Conservation (phyloP, 768 basidiomycete species). For the Lactarius tabidus region DNA sequence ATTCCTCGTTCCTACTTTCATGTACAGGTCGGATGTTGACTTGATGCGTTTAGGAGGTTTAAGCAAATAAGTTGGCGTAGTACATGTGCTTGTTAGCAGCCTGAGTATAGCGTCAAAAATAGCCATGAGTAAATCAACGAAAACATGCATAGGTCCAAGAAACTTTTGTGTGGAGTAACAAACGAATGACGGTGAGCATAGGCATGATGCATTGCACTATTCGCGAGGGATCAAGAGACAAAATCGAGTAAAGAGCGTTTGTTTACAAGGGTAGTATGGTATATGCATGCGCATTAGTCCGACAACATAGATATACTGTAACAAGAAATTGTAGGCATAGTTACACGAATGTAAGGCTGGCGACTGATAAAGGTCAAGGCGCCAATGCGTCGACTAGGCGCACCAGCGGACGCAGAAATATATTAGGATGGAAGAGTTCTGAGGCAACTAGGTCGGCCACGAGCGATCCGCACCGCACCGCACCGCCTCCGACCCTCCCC, state of each 20-base stretch:
- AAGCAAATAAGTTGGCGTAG: not conserved
- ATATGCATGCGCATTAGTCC: not conserved
- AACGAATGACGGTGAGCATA: not conserved
- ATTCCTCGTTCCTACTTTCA: not conserved
- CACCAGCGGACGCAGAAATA: not conserved
- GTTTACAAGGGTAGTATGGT: conserved; percentile 3
- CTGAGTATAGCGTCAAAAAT: not conserved
- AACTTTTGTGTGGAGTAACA: not conserved
- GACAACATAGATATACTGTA: not conserved
- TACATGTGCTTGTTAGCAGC: not conserved
- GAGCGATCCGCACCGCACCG: conserved; percentile 67
- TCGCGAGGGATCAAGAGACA: not conserved
- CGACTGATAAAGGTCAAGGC: not conserved
- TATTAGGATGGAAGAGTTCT: not conserved
- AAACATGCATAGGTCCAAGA: not conserved
- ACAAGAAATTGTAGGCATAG: not conserved
- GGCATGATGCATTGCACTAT: not conserved
- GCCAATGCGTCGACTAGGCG: not conserved
- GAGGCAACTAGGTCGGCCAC: conserved; percentile 58
- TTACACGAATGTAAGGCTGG: not conserved
- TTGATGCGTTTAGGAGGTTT: not conserved
- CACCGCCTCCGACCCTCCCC: conserved; percentile 68
- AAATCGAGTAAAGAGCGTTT: not conserved
- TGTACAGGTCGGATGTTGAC: not conserved
- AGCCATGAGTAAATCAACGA: not conserved